Base-by-base conservation (phyloP, 345 rosid species). In the Hevea brasiliensis region DNA sequence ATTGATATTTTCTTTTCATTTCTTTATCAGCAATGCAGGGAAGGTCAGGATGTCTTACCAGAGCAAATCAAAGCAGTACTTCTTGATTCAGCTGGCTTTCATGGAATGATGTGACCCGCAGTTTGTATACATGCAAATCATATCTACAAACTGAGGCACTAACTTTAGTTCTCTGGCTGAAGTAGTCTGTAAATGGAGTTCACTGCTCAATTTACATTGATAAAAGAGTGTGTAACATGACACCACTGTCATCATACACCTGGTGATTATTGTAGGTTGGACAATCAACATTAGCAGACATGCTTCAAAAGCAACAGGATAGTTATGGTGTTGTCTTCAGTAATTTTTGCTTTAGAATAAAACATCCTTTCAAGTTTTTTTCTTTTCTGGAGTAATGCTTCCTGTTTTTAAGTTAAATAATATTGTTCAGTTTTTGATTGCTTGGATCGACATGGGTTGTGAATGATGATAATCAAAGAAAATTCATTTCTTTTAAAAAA, bases 1-100 rank as follows among this genome's bases (percentile, higher is more conserved):
- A 67, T 37, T 68, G 58, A 76, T 72, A 57, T 61, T 27, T 56
- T 56, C 40, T 37, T 20, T 61, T 32, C 37, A 32, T 32, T 32
- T 32, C 55, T 65, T 73, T 68, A 71, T 53, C 93, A 94, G 98
- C 98, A 92, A 92, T 86, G 95, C 79, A 84, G 83, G 82, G 97
- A 90, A 82, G 97, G 95, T 56, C 89, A 90, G 71, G 97, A 92
- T 62, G 87, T 89, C 50, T 20, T 81, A 55, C 97, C 97, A 12
- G 97, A 94, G 82, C 96, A 94, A 72, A 92, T 94, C 87, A 89
- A 92, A 84, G 90, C 97, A n/a, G 85, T 85, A 54, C 97, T 94
- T 27, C 79, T 90, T 55, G 98, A 94, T 72, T 87, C 97, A 3
- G 97, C 93, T 3, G 97, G 94, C n/a, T 82, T 83, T 54, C 89